Base-by-base conservation (phyloP, 305 asterid species). In the Striga hermonthica region DNA sequence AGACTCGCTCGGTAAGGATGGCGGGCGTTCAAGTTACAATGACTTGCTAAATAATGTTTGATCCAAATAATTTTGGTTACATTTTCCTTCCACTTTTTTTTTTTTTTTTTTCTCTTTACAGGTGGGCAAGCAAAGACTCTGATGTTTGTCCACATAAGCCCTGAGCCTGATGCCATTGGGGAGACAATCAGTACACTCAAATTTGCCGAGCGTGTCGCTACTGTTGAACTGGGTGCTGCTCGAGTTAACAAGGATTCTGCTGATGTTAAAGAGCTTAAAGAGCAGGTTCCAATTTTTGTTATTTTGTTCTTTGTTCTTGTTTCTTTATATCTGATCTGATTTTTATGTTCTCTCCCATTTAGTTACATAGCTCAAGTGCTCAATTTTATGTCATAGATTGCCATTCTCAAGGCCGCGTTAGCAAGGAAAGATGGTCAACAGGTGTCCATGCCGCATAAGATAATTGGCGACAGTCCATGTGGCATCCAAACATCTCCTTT, bases 221-320 rank as follows among this genome's bases (percentile, higher is more conserved):
- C 93, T 16, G 97, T 90, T 60, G 97, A 90, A 81, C 95, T 90
- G 57, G 97, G 97, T 28, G 95, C 95, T 70, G 97, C 97, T 22
- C 83, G 84, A 47, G 90, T 88, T 16, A 90, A 90, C 68, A 90
- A 82, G 79, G 96, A 88, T 63, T 65, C 89, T 60, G 12, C 89
- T 50, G 95, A 90, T 76, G 89, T 84, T 60, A 90, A 88, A 81
- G 97, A 86, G 76, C 95, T 90, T 58, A 88, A 88, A 81, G 95
- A 88, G 69, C 96, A 90, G 92, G 97, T 90, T 57, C 16, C 48
- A 35, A 37, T 60, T 44, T 56, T 16, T 57, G 16, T 52, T 15
- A 6, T 5, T 52, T 54, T 31, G 3, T 9, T 22, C 4, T 8
- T 54, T 0, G 3, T 2, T 54, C 39, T 43, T 52, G 34, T 60